A percentile compares a stretch with the other conserved stretches of the same genome.
These are phyloP conservation scores for Pezicula radicicola DNA, from an alignment of 2,329 filamentous ascomycete species.

Conservation along the genomic window DNA sequence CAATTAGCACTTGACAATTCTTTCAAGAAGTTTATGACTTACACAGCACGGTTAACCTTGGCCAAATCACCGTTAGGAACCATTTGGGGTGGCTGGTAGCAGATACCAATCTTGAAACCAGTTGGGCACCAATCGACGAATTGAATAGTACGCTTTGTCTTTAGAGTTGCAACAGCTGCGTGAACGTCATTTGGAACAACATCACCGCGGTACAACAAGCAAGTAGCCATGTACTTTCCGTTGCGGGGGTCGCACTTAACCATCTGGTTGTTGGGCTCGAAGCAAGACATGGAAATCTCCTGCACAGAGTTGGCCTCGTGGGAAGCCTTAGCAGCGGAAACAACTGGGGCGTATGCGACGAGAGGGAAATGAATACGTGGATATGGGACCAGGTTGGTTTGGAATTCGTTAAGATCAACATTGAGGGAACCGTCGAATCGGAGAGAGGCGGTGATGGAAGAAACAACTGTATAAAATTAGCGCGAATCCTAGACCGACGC, in stretches of 20 bases:
- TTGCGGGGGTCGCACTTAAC: constrained; percentile 98
- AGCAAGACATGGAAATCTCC: constrained; percentile 99
- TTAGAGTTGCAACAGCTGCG: constrained; percentile 88
- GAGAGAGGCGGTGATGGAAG: constrained; percentile 96
- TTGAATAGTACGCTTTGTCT: constrained; percentile 99
- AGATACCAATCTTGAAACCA: constrained; percentile 99
- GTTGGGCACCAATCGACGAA: constrained; percentile 99
- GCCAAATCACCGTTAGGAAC: constrained; percentile 96
- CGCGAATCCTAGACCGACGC: constrained; percentile 7
- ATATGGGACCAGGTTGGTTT: constrained; percentile 99
- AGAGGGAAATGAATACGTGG: constrained; percentile 99
- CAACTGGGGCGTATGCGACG: constrained; percentile 90
- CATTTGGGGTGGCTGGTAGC: constrained; percentile 95
- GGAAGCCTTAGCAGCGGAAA: constrained; percentile 91
- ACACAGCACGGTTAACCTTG: constrained; percentile 97
- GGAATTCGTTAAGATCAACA: constrained; percentile 99
- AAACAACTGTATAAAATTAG: constrained; percentile 67
- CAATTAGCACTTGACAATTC: constrained; percentile 11
- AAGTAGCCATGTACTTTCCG: constrained; percentile 99
- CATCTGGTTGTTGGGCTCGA: constrained; percentile 99
- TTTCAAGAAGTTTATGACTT: constrained; percentile 43
- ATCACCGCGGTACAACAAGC: constrained; percentile 95
- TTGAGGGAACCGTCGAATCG: constrained; percentile 98
- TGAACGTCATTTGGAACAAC: constrained; percentile 96
- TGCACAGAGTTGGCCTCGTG: constrained; percentile 98